Evolutionary conservation across 2,329 filamentous ascomycete genomes (phyloP).

Genomic region (Microdochium nivale): DNA sequence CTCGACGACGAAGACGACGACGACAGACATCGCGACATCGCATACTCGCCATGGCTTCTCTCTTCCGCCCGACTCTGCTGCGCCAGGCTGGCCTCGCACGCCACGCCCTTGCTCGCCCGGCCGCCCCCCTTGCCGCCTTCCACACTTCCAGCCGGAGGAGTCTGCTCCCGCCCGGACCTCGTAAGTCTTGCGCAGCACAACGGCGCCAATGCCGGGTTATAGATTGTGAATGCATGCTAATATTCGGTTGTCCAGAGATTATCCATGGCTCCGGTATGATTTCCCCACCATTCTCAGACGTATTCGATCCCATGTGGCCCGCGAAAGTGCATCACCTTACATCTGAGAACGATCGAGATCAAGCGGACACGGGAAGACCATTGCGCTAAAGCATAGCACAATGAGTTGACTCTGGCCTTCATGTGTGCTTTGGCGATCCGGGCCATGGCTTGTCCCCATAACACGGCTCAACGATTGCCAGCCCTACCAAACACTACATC

Average conservation of each 20-base stretch:
- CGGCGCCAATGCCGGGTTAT: neutral
- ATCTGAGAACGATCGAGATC: neutral
- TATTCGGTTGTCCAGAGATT: conserved; percentile 44
- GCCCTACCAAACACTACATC: too few relatives aligned
- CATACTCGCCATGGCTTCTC: conserved; percentile 40
- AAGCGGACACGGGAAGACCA: too few relatives aligned
- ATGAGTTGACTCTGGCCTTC: too few relatives aligned
- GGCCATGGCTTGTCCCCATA: too few relatives aligned
- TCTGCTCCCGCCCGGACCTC: conserved; percentile 77
- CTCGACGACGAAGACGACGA: neutral
- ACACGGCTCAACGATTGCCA: too few relatives aligned
- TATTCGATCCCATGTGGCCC: conserved; percentile 9
- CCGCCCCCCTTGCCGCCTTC: conserved; percentile 65
- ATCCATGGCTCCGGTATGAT: conserved; percentile 66
- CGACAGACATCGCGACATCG: conserved; percentile 2
- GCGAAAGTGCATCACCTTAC: neutral
- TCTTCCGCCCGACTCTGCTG: conserved; percentile 45
- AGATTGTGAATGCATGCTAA: conserved; percentile 29
- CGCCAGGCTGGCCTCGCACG: conserved; percentile 30
- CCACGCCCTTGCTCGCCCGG: conserved; percentile 21
- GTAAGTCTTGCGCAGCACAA: conserved; percentile 43
- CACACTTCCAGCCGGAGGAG: conserved; percentile 70
- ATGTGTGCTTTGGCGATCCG: too few relatives aligned
- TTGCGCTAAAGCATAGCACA: too few relatives aligned
- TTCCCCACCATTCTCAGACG: conserved; percentile 2